Evolutionary conservation across 139 green algal species (phyloP), one percentile per base, ranked within the genome.

Genomic region (Coccomyxa sp.): DNA sequence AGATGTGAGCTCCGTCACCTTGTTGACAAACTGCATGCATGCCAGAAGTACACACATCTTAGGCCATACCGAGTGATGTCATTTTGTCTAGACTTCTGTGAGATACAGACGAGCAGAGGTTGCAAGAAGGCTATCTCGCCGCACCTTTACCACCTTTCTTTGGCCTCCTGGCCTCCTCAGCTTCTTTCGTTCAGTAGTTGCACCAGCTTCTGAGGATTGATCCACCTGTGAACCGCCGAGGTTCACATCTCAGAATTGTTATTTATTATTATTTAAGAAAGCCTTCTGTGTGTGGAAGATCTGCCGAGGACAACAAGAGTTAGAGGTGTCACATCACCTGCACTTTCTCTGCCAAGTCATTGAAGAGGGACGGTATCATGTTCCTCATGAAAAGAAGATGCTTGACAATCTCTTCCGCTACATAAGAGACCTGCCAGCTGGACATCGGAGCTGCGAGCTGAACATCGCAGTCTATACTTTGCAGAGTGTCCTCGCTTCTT

Each of bases 361-460:
- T 38, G 51, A 71, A 85, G 9, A 85, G 76, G 3, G 31, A 60
- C 28, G 82, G 82, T 23, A 85, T 77, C 82, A 82, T 76, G 27
- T 85, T 85, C 12, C 82, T 75, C 76, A 85, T 82, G 32, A 79
- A 85, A 4, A 85, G 82, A 57, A 78, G 51, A 21, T 85, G 82
- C 31, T 85, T 85, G 9, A 81, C 21, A 27, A 85, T 59, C 30
- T 85, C 82, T 23, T 78, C 58, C 1, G 67, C 82, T 71, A 71
- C 63, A 1, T 25, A 21, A 28, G 63, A 9, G 63, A 9, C 63
- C 21, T 28, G 18, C 63, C 21, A 21, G 21, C 18, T 25, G 9
- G 63, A 71, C 63, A 71, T 21, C 63, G 18, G 63, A 21, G 18
- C 18, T 21, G 18, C 21, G 18, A 71, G 63, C 63, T 71, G 18